These are phyloP conservation scores for Catenaria anguillulae DNA, from an alignment of 371 early-diverging fungal species.

Conservation along the genomic window DNA sequence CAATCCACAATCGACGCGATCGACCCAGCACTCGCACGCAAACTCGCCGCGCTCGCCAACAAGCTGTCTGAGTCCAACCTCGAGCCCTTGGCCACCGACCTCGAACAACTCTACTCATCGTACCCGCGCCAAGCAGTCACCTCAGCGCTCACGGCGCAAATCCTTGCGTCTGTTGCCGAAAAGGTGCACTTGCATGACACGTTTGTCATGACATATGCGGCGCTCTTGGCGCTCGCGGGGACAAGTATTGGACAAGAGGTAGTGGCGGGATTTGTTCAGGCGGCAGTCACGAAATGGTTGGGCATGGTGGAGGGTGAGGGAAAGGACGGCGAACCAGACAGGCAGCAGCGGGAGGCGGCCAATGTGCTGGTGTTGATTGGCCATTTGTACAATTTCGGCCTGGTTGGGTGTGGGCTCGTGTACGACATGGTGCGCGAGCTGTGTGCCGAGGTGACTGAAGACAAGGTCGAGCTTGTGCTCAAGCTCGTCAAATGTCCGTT, in stretches of 20 bases:
- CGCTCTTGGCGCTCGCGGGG: background rate
- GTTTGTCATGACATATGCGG: slow-evolving; percentile 4
- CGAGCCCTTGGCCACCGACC: background rate
- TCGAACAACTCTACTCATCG: background rate
- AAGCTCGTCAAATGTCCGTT: background rate
- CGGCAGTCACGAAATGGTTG: background rate
- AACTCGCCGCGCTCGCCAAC: slow-evolving; percentile 1
- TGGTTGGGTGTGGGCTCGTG: background rate
- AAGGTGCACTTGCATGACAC: background rate
- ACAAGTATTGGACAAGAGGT: background rate
- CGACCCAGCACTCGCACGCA: no score
- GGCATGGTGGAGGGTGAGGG: background rate
- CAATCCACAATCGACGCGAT: no score
- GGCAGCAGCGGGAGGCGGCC: background rate
- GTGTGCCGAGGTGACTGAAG: background rate
- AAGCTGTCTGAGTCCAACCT: background rate
- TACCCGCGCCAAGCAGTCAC: slow-evolving; percentile 4
- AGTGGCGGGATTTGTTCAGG: background rate
- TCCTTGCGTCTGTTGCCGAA: background rate
- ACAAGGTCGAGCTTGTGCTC: background rate
- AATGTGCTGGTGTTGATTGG: slow-evolving; percentile 9
- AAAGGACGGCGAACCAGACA: slow-evolving; percentile 1
- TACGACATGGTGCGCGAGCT: background rate
- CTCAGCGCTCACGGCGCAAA: background rate
- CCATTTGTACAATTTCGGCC: slow-evolving; percentile 10